Evolutionary conservation across 108 stramenopile species (phyloP), one percentile per base, ranked within the genome.

Genomic region (Skeletonema menzelii): DNA sequence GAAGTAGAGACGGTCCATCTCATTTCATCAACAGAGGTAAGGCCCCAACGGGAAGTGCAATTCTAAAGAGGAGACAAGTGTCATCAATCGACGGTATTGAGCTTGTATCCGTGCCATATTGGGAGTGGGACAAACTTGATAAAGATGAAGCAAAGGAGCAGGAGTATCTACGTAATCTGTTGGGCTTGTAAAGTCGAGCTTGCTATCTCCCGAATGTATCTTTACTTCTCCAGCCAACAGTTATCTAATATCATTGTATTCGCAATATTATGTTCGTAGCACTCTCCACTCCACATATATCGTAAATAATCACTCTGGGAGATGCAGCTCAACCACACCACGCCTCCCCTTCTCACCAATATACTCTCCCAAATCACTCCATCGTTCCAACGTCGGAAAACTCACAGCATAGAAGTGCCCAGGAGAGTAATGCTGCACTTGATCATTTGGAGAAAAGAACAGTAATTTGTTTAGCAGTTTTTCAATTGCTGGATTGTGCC

Each of bases 1-100:
- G 94, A 95, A 82, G 89, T 95, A n/a, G n/a, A 0, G 94, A 95
- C 53, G 94, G 94, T 20, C 94, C 94, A 4, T 83, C 83, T 5
- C 94, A 95, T 68, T 95, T 86, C 53, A 65, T 88, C 14, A 61
- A 34, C 0, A 63, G 17, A 30, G 24, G 27, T 42, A 38, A 24
- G 13, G 0, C 40, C 4, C 42, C 47, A 17, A 49, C 1, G 27
- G 70, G 2, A 12, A 63, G 61, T 0, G 63, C 53, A 0, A 13
- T 63, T 17, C 27, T 72, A 24, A 72, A 63, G 62, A 37, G 62
- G 14, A 31, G 71, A 14, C 62, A 55, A 63, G 49, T 63, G 0
- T 0, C 61, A 27, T 27, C 32, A 14, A 53, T 56, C 1, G 62
- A 72, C 27, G 19, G 13, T 10, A 56, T 72, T 0, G 27, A n/a